These are phyloP conservation scores for Coemansia sp. DNA, from an alignment of 192 early-diverging fungal species.

Conservation along the genomic window DNA sequence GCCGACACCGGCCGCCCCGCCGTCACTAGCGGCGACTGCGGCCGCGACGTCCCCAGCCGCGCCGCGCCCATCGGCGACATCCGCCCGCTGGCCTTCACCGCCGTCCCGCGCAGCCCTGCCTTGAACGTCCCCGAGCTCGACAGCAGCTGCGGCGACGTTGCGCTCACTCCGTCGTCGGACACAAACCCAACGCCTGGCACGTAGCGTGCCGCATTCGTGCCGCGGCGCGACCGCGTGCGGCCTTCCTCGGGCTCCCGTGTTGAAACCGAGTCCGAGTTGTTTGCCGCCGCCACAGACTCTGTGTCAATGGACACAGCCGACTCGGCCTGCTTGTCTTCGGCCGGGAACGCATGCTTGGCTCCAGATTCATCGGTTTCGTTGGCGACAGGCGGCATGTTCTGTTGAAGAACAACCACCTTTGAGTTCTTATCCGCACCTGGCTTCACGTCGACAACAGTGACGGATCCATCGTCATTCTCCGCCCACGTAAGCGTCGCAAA, in stretches of 20 bases:
- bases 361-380: no score
- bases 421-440: no score
- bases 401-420: no score
- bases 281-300: no score
- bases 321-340: no score
- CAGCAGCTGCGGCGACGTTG: constrained; percentile 41
- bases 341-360: no score
- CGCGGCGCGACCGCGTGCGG: constrained; percentile 21
- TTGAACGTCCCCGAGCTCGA: constrained; percentile 5
- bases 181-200: constrained; percentile 51
- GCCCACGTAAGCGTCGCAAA: constrained; percentile 39
- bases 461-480: neutral
- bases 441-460: no score
- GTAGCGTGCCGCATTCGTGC: constrained; percentile 48
- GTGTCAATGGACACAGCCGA: no score
- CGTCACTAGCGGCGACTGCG: constrained; percentile 27
- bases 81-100: constrained; percentile 9
- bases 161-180: constrained; percentile 37
- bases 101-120: constrained; percentile 2
- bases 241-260: neutral
- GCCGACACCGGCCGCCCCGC: no score
- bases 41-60: constrained; percentile 24
- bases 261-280: no score
- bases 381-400: no score
- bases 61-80: constrained; percentile 42